Evolutionary conservation across 306 rosid genomes (phyloP).

Genomic region (Rubus idaeus): DNA sequence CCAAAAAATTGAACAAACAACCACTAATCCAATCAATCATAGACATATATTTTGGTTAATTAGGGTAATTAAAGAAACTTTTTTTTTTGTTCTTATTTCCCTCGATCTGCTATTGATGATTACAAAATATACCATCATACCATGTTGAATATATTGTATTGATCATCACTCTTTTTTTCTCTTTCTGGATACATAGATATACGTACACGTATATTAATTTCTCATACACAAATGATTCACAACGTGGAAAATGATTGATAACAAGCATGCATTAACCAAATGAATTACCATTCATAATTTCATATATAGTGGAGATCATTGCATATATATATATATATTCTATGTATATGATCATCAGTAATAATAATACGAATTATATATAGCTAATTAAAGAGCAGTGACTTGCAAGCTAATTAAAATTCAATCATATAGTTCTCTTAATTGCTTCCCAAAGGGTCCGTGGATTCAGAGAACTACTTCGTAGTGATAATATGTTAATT

Average conservation of each 20-base stretch:
- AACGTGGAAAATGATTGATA: background rate
- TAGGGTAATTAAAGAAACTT: too few relatives aligned
- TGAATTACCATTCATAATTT: background rate
- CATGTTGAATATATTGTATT: too few relatives aligned
- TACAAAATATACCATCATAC: too few relatives aligned
- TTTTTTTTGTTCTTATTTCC: too few relatives aligned
- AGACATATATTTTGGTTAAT: background rate
- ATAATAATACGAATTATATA: background rate
- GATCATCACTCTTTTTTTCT: background rate
- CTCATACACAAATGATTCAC: background rate
- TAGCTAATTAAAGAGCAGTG: background rate
- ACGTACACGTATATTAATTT: conserved; percentile 3
- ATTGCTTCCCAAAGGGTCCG: background rate
- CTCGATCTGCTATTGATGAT: too few relatives aligned
- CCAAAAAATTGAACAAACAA: background rate
- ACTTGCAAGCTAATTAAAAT: background rate
- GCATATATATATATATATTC: too few relatives aligned
- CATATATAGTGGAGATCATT: too few relatives aligned
- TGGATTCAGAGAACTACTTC: background rate
- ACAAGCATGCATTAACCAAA: background rate
- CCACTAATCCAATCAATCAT: background rate
- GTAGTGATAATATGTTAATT: too few relatives aligned
- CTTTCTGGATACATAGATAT: background rate
- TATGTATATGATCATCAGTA: background rate
- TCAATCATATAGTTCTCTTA: background rate